Evolutionary conservation across 1,284 basidiomycete genomes (phyloP).

Genomic region (Puccinia sorghi): DNA sequence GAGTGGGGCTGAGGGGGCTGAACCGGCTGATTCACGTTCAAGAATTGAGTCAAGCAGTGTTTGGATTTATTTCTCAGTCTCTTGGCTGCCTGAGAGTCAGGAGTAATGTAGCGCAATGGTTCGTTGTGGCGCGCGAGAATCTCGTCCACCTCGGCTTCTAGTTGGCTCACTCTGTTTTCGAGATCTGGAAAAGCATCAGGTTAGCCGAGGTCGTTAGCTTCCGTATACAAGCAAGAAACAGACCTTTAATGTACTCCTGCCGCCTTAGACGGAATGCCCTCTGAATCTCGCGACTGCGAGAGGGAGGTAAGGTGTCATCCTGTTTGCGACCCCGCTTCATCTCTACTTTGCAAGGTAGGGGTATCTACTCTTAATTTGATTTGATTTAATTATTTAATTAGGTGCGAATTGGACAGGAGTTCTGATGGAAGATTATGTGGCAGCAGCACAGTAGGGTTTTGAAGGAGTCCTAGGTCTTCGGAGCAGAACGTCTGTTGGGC

Average conservation of each 20-base stretch:
- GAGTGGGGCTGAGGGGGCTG: neutral
- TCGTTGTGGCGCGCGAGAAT: constrained; percentile 29
- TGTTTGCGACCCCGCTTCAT: constrained; percentile 72
- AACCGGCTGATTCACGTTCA: constrained; percentile 14
- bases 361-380: neutral
- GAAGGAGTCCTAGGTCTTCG: neutral
- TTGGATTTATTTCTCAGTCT: constrained; percentile 36
- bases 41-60: constrained; percentile 26
- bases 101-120: constrained; percentile 25
- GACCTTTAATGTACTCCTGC: constrained; percentile 72
- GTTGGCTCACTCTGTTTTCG: constrained; percentile 24
- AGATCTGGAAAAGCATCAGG: constrained; percentile 20
- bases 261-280: constrained; percentile 85
- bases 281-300: constrained; percentile 87
- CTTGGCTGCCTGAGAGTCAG: constrained; percentile 14
- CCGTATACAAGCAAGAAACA: neutral
- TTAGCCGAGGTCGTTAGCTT: neutral
- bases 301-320: constrained; percentile 86
- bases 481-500: neutral
- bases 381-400: neutral
- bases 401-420: neutral
- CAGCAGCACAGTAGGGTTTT: neutral
- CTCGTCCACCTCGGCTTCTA: constrained; percentile 42
- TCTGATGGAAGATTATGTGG: neutral
- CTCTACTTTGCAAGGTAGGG: neutral